phyloP scores from a whole-genome alignment of 2,329 filamentous ascomycete species.

The Westerdykella sp. region DNA sequence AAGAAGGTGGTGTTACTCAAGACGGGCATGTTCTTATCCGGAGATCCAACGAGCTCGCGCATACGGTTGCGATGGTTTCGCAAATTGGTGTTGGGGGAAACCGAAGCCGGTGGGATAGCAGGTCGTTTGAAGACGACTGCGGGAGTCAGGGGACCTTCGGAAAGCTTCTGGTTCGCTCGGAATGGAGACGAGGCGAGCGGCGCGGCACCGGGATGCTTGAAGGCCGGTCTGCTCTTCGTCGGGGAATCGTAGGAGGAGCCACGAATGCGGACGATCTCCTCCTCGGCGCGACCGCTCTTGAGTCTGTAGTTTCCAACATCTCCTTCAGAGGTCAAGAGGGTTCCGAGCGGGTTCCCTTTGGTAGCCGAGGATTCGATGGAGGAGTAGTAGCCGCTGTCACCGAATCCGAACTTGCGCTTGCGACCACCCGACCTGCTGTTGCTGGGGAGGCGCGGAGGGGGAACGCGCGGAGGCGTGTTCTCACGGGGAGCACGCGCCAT shows the following conservation, averaged over 20 bases:
- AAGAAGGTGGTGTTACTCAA: conserved; percentile 48
- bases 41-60: conserved; percentile 66
- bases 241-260: conserved; percentile 92
- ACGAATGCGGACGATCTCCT: conserved; percentile 88
- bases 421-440: conserved; percentile 62
- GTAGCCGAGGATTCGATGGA: conserved; percentile 87
- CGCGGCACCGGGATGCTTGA: conserved; percentile 40
- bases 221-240: conserved; percentile 57
- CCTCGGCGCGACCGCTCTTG: conserved; percentile 86
- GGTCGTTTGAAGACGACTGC: conserved; percentile 72
- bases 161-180: conserved; percentile 29
- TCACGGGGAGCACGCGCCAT: conserved; percentile 56
- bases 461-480: conserved; percentile 69
- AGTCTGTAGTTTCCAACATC: conserved; percentile 42
- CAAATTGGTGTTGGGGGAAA: conserved; percentile 89
- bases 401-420: conserved; percentile 75
- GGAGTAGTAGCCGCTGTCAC: conserved; percentile 95
- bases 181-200: conserved; percentile 39
- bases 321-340: conserved; percentile 67
- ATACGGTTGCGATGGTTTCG: conserved; percentile 82
- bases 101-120: conserved; percentile 61
- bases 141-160: conserved; percentile 68
- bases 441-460: conserved; percentile 52
- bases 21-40: conserved; percentile 52
- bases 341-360: conserved; percentile 59